Percentiles rank a stretch among this genome's conserved stretches.
Evolutionary conservation across 2,329 filamentous ascomycete species (phyloP).

Genomic region (Lizonia empirigonia): DNA sequence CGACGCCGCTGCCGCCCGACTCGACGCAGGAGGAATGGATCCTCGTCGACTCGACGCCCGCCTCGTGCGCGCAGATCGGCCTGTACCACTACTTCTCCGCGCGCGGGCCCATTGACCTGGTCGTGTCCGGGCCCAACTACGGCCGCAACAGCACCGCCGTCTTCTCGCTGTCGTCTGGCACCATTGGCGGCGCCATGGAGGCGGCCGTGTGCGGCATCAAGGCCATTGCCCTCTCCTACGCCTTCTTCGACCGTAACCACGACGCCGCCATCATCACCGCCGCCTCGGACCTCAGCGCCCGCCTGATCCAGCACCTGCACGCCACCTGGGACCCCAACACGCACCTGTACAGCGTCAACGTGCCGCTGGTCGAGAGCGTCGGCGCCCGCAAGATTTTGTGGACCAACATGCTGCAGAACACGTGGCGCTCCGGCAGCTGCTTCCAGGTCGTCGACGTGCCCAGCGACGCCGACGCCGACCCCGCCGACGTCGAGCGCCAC

Average conservation of each 20-base stretch:
- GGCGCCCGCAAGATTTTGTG: constrained; percentile 75
- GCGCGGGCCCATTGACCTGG: constrained; percentile 54
- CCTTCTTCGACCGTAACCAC: constrained; percentile 85
- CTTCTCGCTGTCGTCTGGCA: constrained; percentile 56
- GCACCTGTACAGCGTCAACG: constrained; percentile 90
- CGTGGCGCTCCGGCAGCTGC: constrained; percentile 83
- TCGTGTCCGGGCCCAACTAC: constrained; percentile 58
- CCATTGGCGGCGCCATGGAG: constrained; percentile 58
- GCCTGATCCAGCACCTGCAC: constrained; percentile 78
- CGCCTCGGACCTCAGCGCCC: constrained; percentile 74
- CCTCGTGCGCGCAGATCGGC: constrained; percentile 57
- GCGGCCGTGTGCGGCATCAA: constrained; percentile 54
- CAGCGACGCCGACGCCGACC: constrained; percentile 62
- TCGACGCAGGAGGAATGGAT: constrained; percentile 55
- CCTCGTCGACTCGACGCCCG: constrained; percentile 57
- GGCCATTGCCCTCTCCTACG: constrained; percentile 85
- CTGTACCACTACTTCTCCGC: constrained; percentile 54
- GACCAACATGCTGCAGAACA: constrained; percentile 87
- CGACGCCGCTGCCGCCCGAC: constrained; percentile 37
- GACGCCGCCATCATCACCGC: constrained; percentile 79
- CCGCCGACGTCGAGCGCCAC: constrained; percentile 71
- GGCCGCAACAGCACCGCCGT: constrained; percentile 58
- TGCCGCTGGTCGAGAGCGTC: constrained; percentile 80
- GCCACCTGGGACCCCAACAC: constrained; percentile 72
- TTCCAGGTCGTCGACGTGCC: constrained; percentile 79